These are phyloP conservation scores for Plasmodium yoelii DNA, from an alignment of 169 alveolate species.

Conservation along the genomic window DNA sequence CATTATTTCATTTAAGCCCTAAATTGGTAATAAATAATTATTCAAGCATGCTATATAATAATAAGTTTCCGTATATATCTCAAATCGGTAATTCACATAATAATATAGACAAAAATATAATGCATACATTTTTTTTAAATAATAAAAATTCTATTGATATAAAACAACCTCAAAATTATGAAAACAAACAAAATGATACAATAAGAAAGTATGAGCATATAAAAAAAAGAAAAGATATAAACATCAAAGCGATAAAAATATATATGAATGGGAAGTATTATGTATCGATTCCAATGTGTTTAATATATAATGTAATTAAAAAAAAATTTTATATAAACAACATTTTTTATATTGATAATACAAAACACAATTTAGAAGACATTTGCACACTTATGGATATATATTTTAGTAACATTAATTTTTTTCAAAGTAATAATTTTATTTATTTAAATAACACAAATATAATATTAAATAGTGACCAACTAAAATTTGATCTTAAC, in stretches of 20 bases:
- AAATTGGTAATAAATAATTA: not conserved
- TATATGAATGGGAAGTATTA: slow-evolving; percentile 61
- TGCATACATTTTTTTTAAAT: not conserved
- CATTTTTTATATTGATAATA: slow-evolving; percentile 26
- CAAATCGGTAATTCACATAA: not conserved
- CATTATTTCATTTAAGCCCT: not conserved
- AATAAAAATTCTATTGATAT: not conserved
- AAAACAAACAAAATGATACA: not conserved
- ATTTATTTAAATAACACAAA: slow-evolving; percentile 43
- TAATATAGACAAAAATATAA: not conserved
- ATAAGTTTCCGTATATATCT: not conserved
- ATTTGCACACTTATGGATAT: slow-evolving; percentile 19
- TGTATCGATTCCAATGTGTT: slow-evolving; percentile 29
- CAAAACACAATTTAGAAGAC: slow-evolving; percentile 4
- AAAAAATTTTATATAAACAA: slow-evolving; percentile 39
- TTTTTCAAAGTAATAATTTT: slow-evolving; percentile 34
- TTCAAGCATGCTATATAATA: not conserved
- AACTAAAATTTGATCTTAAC: slow-evolving; percentile 37
- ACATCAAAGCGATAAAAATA: slow-evolving; percentile 26
- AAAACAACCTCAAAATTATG: not conserved
- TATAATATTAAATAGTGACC: slow-evolving; percentile 58
- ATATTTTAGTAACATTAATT: slow-evolving; percentile 24
- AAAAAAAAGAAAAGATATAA: slow-evolving; percentile 16
- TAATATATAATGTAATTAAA: slow-evolving; percentile 58
- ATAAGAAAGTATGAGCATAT: not conserved